A percentile compares a stretch with the other conserved stretches of the same genome.
Conservation (phyloP, 139 green algal species). For the Coelastrella sp. region DNA sequence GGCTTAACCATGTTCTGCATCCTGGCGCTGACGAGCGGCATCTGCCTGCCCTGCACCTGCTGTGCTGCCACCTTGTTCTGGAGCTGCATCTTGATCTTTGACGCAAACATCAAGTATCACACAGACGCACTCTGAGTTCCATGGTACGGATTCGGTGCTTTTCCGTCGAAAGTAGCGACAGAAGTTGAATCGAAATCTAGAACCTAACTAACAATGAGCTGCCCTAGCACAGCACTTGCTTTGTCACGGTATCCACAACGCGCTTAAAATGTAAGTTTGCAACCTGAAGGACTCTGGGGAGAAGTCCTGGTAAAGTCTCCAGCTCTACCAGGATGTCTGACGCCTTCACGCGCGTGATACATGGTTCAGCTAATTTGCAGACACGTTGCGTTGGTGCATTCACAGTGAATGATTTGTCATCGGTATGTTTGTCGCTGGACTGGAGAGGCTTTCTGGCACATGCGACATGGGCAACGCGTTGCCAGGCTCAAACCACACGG, state of each 20-base stretch:
- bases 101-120: not conserved
- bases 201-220: not conserved
- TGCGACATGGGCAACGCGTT: too few relatives aligned
- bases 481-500: too few relatives aligned
- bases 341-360: too few relatives aligned
- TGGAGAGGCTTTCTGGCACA: too few relatives aligned
- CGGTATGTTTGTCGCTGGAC: too few relatives aligned
- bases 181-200: not conserved
- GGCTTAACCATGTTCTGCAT: not conserved
- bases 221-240: not conserved
- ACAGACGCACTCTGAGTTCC: not conserved
- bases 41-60: slow-evolving; percentile 7
- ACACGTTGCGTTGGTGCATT: too few relatives aligned
- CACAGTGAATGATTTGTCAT: too few relatives aligned
- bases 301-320: too few relatives aligned
- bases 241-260: not conserved
- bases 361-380: too few relatives aligned
- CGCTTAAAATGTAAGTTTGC: not conserved
- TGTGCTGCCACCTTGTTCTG: slow-evolving; percentile 12
- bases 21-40: slow-evolving; percentile 9
- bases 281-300: too few relatives aligned
- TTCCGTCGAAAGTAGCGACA: not conserved
- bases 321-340: too few relatives aligned
- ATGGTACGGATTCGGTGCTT: not conserved
- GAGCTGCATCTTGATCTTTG: slow-evolving; percentile 7